These are phyloP conservation scores for Blumeria graminis DNA, from an alignment of 2,329 filamentous ascomycete genomes.

Conservation along the genomic window DNA sequence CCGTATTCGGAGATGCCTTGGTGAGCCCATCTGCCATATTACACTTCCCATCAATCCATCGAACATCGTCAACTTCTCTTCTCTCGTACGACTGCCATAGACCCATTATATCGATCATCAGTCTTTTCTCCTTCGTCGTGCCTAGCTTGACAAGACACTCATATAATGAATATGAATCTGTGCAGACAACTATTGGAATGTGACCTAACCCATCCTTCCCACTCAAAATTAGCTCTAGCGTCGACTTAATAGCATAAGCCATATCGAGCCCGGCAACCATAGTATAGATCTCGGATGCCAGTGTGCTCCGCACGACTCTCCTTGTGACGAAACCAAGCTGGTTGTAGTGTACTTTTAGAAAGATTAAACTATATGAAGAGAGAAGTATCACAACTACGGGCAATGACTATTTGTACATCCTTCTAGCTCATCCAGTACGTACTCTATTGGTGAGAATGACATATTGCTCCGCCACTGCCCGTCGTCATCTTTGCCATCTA, in stretches of 20 bases:
- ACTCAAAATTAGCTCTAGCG: not conserved
- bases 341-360: no score
- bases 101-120: not conserved
- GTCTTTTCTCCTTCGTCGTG: not conserved
- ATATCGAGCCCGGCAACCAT: slow-evolving; percentile 4
- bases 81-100: not conserved
- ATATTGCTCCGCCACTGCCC: no score
- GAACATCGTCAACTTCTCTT: not conserved
- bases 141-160: not conserved
- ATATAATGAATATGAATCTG: not conserved
- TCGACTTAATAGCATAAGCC: not conserved
- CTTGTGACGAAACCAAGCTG: no score
- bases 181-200: not conserved
- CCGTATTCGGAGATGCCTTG: not conserved
- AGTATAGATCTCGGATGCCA: slow-evolving; percentile 4
- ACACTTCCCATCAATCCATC: not conserved
- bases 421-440: no score
- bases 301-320: slow-evolving; percentile 3
- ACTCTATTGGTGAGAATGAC: no score
- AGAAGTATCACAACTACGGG: no score
- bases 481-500: no score
- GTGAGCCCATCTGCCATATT: slow-evolving; percentile 1
- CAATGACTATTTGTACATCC: no score
- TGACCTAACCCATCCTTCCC: not conserved
- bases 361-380: no score